Evolutionary conservation across 225 moss, liverwort and hornwort species (phyloP), one percentile per base, ranked within the genome.

Genomic region (Physcomitrium patens): DNA sequence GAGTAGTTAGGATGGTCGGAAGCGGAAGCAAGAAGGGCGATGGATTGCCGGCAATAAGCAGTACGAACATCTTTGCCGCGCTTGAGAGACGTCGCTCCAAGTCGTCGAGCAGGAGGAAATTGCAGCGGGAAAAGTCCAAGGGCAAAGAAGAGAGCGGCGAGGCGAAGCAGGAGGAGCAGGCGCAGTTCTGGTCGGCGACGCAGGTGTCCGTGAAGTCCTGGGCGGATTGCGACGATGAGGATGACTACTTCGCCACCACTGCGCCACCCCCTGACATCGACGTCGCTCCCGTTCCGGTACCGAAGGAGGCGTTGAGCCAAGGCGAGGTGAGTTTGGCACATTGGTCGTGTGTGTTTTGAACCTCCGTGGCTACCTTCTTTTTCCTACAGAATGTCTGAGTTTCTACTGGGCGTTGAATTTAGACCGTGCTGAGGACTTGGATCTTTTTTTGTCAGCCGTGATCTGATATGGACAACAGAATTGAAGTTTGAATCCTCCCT

Each of bases 1-100:
- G 92, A 97, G 88, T 90, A 92, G 89, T 89, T 99, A 99, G 99
- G 91, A 99, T 99, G 99, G 99, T 99, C 91, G 99, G 99, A 91
- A 94, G 97, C 87, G 93, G 95, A 87, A 95, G 77, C 90, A 99
- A 94, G 93, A 99, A 99, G 93, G 97, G 94, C 89, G 97, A 99
- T 99, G 97, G 97, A 94, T 93, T 99, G 94, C 94, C 93, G 94
- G 94, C 94, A 78, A 99, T 94, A 94, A 94, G 89, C 86, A 99
- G 93, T 81, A 99, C 94, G 76, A 99, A 99, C 78, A 94, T 94
- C 83, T 99, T 99, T 85, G 77, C 94, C 82, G 97, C 97, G 86
- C 94, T 99, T 76, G 97, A 99, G 89, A 99, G 94, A 82, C 89
- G 89, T 76, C 93, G 90, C 67, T 93, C 95, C 86, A 91, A 93